Evolutionary conservation across 352 stramenopile genomes (phyloP).

Genomic region (Pythium pectinolyticum): DNA sequence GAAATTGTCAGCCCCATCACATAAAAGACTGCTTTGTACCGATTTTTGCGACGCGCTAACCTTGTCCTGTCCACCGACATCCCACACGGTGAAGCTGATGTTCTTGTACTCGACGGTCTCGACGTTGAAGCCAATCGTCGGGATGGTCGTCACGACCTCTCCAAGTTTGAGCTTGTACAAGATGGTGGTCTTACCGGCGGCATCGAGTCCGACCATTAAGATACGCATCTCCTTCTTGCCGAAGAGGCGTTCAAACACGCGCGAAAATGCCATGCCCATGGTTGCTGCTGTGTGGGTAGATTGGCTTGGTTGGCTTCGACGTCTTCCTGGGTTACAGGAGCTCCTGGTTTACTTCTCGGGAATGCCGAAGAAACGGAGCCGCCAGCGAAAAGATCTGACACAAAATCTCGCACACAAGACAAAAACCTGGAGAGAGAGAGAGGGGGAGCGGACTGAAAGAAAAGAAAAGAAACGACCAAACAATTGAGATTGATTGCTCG

Average conservation of each 20-base stretch:
- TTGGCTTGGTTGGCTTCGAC: no score
- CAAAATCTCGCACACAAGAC: not conserved
- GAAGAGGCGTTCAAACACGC: no score
- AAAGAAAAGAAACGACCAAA: no score
- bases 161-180: conserved; percentile 76
- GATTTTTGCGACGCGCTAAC: not conserved
- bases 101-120: conserved; percentile 71
- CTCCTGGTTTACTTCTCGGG: not conserved
- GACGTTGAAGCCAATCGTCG: conserved; percentile 82
- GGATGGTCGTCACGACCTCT: conserved; percentile 78
- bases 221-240: no score
- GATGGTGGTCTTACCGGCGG: conserved; percentile 80
- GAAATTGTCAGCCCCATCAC: conserved; percentile 38
- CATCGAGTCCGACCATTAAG: conserved; percentile 75
- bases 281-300: no score
- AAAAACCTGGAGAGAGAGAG: not conserved
- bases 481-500: not conserved
- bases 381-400: not conserved
- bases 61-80: conserved; percentile 53
- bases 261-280: no score
- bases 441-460: not conserved
- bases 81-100: conserved; percentile 82
- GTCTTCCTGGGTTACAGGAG: not conserved
- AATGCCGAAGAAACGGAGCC: not conserved
- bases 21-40: not conserved